These are phyloP conservation scores for Malus asiatica DNA, from an alignment of 306 rosid genomes.

Conservation along the genomic window DNA sequence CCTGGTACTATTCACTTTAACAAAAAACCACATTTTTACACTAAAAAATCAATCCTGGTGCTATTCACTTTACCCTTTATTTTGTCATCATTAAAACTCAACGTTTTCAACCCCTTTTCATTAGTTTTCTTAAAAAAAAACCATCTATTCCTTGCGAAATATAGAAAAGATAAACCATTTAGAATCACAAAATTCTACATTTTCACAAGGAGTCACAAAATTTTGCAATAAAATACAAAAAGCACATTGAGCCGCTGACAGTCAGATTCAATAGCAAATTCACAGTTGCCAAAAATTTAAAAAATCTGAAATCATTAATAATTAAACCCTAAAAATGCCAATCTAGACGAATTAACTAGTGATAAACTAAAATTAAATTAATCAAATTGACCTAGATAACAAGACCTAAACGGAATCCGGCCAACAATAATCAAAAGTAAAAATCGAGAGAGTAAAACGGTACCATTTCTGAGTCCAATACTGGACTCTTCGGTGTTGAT, in stretches of 20 bases:
- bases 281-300: background rate
- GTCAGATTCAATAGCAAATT: background rate
- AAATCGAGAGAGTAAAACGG: background rate
- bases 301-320: background rate
- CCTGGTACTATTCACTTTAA: no score
- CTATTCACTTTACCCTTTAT: no score
- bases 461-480: conserved; percentile 71
- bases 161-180: background rate
- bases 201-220: background rate
- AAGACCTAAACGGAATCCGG: conserved; percentile 1
- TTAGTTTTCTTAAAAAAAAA: no score
- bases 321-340: background rate
- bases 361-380: background rate
- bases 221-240: background rate
- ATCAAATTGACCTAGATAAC: background rate
- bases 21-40: no score
- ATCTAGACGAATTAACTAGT: background rate
- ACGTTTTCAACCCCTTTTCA: no score
- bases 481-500: conserved; percentile 80
- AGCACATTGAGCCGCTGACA: background rate
- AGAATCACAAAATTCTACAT: background rate
- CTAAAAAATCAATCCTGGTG: no score
- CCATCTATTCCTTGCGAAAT: background rate
- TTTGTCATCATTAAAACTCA: no score
- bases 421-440: background rate